Percentiles rank a stretch among this genome's conserved stretches.
phyloP scores from a whole-genome alignment of 306 rosid genomes.

The Medicago truncatula region DNA sequence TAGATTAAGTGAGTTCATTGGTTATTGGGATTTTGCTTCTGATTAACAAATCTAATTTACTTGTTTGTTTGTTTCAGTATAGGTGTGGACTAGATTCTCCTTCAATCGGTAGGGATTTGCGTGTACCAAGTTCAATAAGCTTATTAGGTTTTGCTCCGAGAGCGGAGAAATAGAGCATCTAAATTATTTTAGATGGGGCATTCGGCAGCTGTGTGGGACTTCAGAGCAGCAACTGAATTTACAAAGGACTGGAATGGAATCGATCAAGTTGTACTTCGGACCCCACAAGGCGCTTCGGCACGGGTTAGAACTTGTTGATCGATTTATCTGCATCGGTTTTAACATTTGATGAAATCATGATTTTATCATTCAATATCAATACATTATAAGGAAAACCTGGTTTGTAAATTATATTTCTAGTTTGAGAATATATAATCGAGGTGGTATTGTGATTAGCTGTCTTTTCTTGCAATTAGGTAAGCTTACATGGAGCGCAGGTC shows the following conservation, averaged over 20 bases:
- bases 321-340: slow-evolving; percentile 4
- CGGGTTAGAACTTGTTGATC: slow-evolving; percentile 60
- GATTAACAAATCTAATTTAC: slow-evolving; percentile 26
- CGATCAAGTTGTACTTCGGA: slow-evolving; percentile 71
- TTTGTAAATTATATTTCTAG: neutral
- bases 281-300: slow-evolving; percentile 73
- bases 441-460: slow-evolving; percentile 25
- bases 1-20: slow-evolving; percentile 40
- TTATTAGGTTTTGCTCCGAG: slow-evolving; percentile 27
- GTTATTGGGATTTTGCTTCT: slow-evolving; percentile 35
- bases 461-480: slow-evolving; percentile 63
- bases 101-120: slow-evolving; percentile 28
- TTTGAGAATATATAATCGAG: too few species aligned
- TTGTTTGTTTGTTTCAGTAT: slow-evolving; percentile 34
- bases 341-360: neutral
- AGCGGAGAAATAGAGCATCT: too few species aligned
- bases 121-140: slow-evolving; percentile 24
- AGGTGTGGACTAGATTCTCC: slow-evolving; percentile 36
- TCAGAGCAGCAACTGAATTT: slow-evolving; percentile 66
- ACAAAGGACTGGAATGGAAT: slow-evolving; percentile 81
- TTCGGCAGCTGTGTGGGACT: slow-evolving; percentile 81
- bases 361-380: slow-evolving; percentile 30
- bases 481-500: slow-evolving; percentile 92
- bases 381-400: slow-evolving; percentile 21
- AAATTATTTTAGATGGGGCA: slow-evolving; percentile 60